A percentile compares a stretch with the other conserved stretches of the same genome.
phyloP scores from a whole-genome alignment of 345 rosid genomes.

The Punica granatum region DNA sequence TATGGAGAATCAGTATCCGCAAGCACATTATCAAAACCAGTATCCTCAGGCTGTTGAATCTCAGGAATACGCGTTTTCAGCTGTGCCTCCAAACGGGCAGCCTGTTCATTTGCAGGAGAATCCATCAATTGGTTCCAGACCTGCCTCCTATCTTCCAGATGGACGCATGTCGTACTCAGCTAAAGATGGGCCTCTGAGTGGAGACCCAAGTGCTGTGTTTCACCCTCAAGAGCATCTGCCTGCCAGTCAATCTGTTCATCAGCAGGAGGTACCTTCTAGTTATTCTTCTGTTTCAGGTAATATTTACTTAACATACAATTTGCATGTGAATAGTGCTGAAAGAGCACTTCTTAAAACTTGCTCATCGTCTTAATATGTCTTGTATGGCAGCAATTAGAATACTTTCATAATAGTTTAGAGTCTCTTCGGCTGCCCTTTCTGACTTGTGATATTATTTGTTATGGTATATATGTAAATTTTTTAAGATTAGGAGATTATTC shows the following conservation, averaged over 20 bases:
- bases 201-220: constrained; percentile 33
- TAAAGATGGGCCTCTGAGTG: constrained; percentile 39
- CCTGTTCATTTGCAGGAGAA: constrained; percentile 37
- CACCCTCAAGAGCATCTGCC: constrained; percentile 37
- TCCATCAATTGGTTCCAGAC: constrained; percentile 27
- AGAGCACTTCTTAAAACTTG: constrained; percentile 24
- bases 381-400: background rate
- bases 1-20: constrained; percentile 46
- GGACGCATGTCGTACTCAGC: constrained; percentile 28
- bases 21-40: constrained; percentile 39
- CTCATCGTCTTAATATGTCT: background rate
- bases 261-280: constrained; percentile 99
- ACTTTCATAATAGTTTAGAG: background rate
- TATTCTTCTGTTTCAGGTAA: constrained; percentile 99
- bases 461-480: background rate
- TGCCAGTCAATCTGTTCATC: constrained; percentile 61
- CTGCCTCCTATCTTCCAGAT: constrained; percentile 40
- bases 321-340: constrained; percentile 48
- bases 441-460: background rate
- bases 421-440: background rate
- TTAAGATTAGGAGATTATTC: background rate
- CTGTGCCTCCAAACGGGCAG: constrained; percentile 30
- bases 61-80: constrained; percentile 49
- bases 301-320: constrained; percentile 48
- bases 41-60: constrained; percentile 37